A percentile compares a stretch with the other conserved stretches of the same genome.
Conservation (phyloP, 148 eudicot genomes). For the Cornus florida region DNA sequence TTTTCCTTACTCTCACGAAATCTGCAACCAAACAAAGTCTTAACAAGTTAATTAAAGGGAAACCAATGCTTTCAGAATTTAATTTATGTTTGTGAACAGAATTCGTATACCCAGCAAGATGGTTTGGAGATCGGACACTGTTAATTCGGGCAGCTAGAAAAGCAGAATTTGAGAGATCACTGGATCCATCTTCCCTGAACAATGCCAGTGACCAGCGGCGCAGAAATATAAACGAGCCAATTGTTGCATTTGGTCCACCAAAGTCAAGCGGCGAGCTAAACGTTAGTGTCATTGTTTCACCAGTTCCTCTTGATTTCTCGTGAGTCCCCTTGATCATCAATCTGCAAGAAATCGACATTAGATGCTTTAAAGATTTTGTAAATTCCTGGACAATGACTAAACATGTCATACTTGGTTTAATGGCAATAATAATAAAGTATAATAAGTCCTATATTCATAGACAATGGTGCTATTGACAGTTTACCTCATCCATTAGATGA, state of each 20-base stretch:
- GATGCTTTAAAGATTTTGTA: not conserved
- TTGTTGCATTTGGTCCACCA: slow-evolving; percentile 91
- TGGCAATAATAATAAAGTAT: too few species aligned
- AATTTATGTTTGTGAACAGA: slow-evolving; percentile 39
- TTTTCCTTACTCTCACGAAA: too few species aligned
- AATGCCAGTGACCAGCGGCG: slow-evolving; percentile 30
- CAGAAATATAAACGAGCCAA: slow-evolving; percentile 65
- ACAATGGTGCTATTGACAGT: not conserved
- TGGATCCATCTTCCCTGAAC: slow-evolving; percentile 57
- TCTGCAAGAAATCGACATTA: not conserved
- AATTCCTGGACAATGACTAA: not conserved
- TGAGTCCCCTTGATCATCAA: slow-evolving; percentile 21
- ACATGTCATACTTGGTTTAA: not conserved
- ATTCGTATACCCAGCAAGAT: slow-evolving; percentile 77
- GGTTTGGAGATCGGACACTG: slow-evolving; percentile 89
- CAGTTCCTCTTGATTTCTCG: slow-evolving; percentile 88
- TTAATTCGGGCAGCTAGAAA: slow-evolving; percentile 68
- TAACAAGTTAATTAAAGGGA: too few species aligned
- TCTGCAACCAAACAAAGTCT: too few species aligned
- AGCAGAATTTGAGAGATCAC: slow-evolving; percentile 62
- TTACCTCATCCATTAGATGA: too few species aligned
- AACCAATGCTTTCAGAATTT: not conserved
- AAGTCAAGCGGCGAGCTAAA: slow-evolving; percentile 91
- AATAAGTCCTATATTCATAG: not conserved
- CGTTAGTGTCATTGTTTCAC: slow-evolving; percentile 86